Base-by-base conservation (phyloP, 257 asterid genomes). In the Gynochthodes officinalis region DNA sequence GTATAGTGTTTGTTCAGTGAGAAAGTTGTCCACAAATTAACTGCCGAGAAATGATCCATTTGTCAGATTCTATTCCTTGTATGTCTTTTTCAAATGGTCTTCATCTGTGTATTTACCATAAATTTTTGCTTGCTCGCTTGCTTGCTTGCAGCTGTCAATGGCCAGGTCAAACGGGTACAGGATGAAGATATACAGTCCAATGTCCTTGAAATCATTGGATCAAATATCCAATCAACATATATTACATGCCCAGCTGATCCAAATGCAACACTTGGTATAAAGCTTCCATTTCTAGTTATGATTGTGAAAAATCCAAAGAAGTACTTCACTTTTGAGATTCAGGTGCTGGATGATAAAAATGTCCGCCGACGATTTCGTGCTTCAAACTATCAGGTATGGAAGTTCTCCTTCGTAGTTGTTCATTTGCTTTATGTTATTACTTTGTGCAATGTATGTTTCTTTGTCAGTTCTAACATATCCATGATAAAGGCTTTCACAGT, bases 171-270 rank as follows among this genome's bases (percentile, higher is more conserved):
- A 79, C 81, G 98, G 70, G 55, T 94, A 78, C 95, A 84, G 78
- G 98, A 94, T 82, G 98, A 94, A 67, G 97, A 91, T 79, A 91
- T 94, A 77, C 98, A 94, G 77, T 94, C 98, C 57, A 94, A 91
- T 81, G 87, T 88, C 67, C 90, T 94, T 1, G 97, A 91, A 75
- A 75, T 94, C 69, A 85, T 83, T 79, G 98, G 97, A 66, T 84
- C 96, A 8, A 91, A 89, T 77, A 89, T 91, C 75, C 97, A 91
- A 80, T 86, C 97, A 44, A 81, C 96, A 4, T 94, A 77, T 71
- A 91, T 94, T 59, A 94, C 97, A 30, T 91, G 97, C 69, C 98
- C 97, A n/a, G 96, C 98, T 27, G 97, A 94, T 79, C 97, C 97
- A 68, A 76, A 89, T 64, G 97, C 98, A 48, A 94, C 97, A 8